Conservation (phyloP, 2,329 filamentous ascomycete species). For the Colletotrichum theobromicola region DNA sequence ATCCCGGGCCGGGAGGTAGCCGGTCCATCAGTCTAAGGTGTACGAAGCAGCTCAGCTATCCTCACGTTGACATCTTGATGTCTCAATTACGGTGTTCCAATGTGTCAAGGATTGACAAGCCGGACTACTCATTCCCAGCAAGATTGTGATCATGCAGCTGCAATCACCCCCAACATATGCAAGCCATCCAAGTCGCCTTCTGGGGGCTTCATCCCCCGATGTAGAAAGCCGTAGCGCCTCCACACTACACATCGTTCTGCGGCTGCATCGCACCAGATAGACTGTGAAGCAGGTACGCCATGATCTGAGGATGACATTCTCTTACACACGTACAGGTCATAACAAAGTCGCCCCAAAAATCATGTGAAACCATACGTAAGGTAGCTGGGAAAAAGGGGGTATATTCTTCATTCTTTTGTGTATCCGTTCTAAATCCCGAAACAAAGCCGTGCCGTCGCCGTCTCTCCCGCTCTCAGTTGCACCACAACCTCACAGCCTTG, state of each 20-base stretch:
- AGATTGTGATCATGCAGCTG: background rate
- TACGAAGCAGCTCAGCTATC: background rate
- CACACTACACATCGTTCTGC: background rate
- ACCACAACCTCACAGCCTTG: slow-evolving; percentile 75
- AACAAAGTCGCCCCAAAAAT: too few species aligned
- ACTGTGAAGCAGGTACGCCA: fast-evolving
- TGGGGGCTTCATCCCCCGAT: background rate
- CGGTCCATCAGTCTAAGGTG: background rate
- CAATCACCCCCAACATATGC: background rate
- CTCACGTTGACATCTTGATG: background rate
- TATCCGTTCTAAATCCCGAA: slow-evolving; percentile 11
- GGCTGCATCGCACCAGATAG: background rate
- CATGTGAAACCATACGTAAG: background rate
- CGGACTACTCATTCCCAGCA: background rate
- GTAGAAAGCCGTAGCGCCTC: background rate
- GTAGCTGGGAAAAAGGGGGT: background rate
- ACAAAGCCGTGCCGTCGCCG: background rate
- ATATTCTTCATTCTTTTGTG: slow-evolving; percentile 14
- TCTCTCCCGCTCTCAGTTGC: slow-evolving; percentile 55
- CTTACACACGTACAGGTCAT: background rate
- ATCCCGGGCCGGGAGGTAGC: background rate
- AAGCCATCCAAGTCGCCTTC: background rate
- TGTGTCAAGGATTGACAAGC: background rate
- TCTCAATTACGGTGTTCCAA: background rate
- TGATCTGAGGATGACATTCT: background rate